phyloP scores from a whole-genome alignment of 2,329 filamentous ascomycete genomes.

The Microascus cirrosus region DNA sequence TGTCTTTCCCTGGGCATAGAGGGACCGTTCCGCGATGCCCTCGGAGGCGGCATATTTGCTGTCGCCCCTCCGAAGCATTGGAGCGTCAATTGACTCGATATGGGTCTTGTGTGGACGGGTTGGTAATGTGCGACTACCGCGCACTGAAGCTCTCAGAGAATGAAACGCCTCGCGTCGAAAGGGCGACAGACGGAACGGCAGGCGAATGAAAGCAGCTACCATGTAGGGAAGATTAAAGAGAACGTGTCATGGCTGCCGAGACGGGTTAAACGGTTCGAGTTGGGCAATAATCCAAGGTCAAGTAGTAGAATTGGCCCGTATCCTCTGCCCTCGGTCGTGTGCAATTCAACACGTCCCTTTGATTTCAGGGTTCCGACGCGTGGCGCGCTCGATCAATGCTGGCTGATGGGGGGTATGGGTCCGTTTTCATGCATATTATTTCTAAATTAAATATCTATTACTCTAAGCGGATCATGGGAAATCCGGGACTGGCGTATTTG shows the following conservation, averaged over 20 bases:
- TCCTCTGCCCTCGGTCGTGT: background rate
- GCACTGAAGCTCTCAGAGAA: background rate
- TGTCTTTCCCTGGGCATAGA: slow-evolving; percentile 16
- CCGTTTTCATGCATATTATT: background rate
- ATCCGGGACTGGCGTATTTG: background rate
- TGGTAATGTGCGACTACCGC: background rate
- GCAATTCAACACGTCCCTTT: background rate
- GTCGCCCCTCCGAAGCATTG: slow-evolving; percentile 3
- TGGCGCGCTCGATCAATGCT: background rate
- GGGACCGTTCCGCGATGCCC: slow-evolving; percentile 1
- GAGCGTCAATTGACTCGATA: background rate
- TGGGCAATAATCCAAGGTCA: background rate
- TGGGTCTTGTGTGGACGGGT: background rate
- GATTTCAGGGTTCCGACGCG: background rate
- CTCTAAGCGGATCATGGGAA: background rate
- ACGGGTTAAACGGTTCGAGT: background rate
- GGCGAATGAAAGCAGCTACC: background rate
- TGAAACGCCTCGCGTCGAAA: background rate
- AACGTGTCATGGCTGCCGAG: background rate
- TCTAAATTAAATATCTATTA: background rate
- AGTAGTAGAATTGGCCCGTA: background rate
- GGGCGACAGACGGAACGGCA: background rate
- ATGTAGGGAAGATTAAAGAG: background rate
- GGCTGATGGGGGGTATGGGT: background rate
- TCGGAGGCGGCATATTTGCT: slow-evolving; percentile 1